Evolutionary conservation across 2,329 filamentous ascomycete genomes (phyloP).

Genomic region (Capronia coronata): DNA sequence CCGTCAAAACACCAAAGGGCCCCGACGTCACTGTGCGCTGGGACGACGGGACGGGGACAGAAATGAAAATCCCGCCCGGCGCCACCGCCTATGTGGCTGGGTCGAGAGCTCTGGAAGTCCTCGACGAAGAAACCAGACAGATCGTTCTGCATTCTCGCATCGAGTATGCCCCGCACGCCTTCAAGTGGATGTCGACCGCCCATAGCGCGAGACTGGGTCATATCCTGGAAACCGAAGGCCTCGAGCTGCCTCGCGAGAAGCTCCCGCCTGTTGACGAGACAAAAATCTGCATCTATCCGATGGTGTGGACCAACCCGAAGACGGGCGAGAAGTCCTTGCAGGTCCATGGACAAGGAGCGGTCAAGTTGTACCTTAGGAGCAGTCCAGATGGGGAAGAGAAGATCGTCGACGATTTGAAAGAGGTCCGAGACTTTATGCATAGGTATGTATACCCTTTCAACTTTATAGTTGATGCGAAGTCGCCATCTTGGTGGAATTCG

Average conservation of each 20-base stretch:
- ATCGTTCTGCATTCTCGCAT: conserved; percentile 33
- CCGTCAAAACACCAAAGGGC: conserved; percentile 34
- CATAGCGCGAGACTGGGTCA: conserved; percentile 34
- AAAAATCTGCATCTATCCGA: conserved; percentile 34
- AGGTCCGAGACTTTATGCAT: conserved; percentile 33
- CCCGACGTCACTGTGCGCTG: conserved; percentile 31
- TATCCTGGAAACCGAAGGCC: conserved; percentile 30
- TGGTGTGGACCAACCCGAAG: conserved; percentile 37
- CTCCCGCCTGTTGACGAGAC: conserved; percentile 31
- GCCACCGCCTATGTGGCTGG: conserved; percentile 34
- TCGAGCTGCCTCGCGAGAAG: conserved; percentile 31
- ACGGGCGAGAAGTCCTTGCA: conserved; percentile 33
- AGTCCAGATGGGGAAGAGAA: conserved; percentile 28
- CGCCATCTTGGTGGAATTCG: not conserved
- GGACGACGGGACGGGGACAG: conserved; percentile 35
- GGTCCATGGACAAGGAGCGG: conserved; percentile 35
- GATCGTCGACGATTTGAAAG: conserved; percentile 29
- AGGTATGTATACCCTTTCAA: conserved; percentile 29
- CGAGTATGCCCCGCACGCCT: conserved; percentile 36
- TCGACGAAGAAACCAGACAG: conserved; percentile 29
- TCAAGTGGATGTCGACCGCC: conserved; percentile 37
- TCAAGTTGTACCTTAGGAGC: conserved; percentile 34
- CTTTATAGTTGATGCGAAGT: too few relatives aligned
- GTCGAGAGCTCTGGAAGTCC: conserved; percentile 27
- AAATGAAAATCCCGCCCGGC: conserved; percentile 33